phyloP scores from a whole-genome alignment of 2,329 filamentous ascomycete species.

The Magnaporthales sp. region DNA sequence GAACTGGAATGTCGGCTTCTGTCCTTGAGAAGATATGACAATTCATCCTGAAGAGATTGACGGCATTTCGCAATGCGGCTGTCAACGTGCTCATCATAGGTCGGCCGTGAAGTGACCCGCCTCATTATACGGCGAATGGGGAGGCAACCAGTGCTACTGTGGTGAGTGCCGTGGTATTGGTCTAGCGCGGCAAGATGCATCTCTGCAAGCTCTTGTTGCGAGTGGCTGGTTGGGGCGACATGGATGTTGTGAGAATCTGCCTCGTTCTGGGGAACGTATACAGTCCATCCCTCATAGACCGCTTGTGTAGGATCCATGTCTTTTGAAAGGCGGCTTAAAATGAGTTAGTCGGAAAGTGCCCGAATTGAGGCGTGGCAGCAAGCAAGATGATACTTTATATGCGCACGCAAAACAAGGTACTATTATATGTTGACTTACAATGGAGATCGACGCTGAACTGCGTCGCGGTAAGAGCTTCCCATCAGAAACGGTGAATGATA shows the following conservation, averaged over 20 bases:
- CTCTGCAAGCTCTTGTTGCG: conserved; percentile 16
- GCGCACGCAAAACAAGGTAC: neutral
- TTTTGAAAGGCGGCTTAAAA: conserved; percentile 12
- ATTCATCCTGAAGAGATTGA: conserved; percentile 9
- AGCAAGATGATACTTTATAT: neutral
- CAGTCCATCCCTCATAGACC: conserved; percentile 19
- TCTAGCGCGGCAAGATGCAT: conserved; percentile 14
- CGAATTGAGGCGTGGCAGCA: neutral
- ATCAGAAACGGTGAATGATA: neutral
- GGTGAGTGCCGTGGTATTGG: conserved; percentile 13
- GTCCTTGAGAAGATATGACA: conserved; percentile 14
- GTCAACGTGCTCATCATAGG: conserved; percentile 19
- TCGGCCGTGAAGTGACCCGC: conserved; percentile 9
- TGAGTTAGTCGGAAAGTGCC: neutral
- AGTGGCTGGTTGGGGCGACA: conserved; percentile 8
- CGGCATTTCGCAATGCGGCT: conserved; percentile 14
- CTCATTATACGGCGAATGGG: conserved; percentile 10
- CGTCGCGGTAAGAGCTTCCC: neutral
- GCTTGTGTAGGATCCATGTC: conserved; percentile 11
- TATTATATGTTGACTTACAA: neutral
- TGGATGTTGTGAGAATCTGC: conserved; percentile 6
- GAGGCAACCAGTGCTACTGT: conserved; percentile 12
- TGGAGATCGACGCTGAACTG: neutral
- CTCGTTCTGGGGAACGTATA: conserved; percentile 11
- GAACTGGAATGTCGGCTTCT: conserved; percentile 13